These are phyloP conservation scores for Polyporus arcularius DNA, from an alignment of 768 basidiomycete species.

Conservation along the genomic window DNA sequence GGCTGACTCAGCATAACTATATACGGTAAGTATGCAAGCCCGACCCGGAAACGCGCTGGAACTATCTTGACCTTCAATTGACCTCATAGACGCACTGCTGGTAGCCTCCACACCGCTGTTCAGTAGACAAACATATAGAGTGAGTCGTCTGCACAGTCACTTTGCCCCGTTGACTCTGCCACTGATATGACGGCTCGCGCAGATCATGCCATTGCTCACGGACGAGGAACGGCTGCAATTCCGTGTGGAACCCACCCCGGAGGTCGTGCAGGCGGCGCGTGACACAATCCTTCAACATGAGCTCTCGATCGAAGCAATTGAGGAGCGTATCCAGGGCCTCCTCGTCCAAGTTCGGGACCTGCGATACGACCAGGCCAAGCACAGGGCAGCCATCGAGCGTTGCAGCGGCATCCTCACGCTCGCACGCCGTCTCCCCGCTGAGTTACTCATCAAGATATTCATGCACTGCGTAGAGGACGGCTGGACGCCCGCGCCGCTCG, in stretches of 20 bases:
- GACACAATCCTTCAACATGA: conserved; percentile 37
- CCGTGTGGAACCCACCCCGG: conserved; percentile 26
- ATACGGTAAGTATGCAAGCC: no score
- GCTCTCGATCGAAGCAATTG: conserved; percentile 40
- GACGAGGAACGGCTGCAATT: conserved; percentile 12
- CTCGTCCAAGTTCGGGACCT: conserved; percentile 42
- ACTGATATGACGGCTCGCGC: no score
- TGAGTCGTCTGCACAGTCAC: no score
- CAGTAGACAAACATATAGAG: no score
- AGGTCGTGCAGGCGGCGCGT: conserved; percentile 24
- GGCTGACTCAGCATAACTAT: no score
- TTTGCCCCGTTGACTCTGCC: no score
- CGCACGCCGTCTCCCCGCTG: conserved; percentile 55
- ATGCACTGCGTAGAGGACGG: conserved; percentile 50
- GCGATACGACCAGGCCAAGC: conserved; percentile 42
- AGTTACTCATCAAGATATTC: conserved; percentile 57
- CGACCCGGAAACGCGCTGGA: no score
- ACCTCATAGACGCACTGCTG: no score
- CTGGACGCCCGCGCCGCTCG: conserved; percentile 56
- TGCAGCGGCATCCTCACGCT: conserved; percentile 52
- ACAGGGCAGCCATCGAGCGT: conserved; percentile 44
- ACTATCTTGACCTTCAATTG: no score
- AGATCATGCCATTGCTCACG: background rate
- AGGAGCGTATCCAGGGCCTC: conserved; percentile 46
- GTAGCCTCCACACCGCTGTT: no score